Base-by-base conservation (phyloP, 2,329 filamentous ascomycete genomes). In the Saccharata proteae region DNA sequence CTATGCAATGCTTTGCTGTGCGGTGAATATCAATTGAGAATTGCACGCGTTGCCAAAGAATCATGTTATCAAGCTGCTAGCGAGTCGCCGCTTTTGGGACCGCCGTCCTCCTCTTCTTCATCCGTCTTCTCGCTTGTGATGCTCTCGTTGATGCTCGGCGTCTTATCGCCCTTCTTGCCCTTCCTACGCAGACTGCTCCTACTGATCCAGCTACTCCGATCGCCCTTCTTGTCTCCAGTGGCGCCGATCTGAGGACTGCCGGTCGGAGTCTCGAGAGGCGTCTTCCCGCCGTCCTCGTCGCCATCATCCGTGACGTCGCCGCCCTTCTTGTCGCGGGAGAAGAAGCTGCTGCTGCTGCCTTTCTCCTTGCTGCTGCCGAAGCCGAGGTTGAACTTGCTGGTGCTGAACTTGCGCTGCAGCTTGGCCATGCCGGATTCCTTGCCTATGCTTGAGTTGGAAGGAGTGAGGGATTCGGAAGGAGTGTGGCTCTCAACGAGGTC, bases 371-470 rank as follows among this genome's bases (percentile, higher is more conserved):
- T 29, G 25, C 37, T 20, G 34, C 58, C 52, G 23, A 58, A 54
- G 2, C 44, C 31, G 4, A 59, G 49, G 2, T 40, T 40, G 43
- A 65, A 65, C 31, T 65, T 64, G 32, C 52, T 56, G 1, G 58
- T 56, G 36, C 53, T 59, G 20, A 53, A 54, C 43, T 67, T 67
- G 32, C 63, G 58, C 4, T 56, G 57, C 22, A 67, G 52, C 38
- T 65, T 65, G 37, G 59, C 54, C 60, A 67, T 65, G 41, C 66
- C 62, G 2, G 52, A 54, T 29, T 65, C 61, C 32, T 59, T 64
- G 36, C 58, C 55, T 3, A 19, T 22, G 12, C 51, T 37, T 3
- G 51, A 45, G 26, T 33, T 35, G 12, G 15, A 32, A 30, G 33
- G 43, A 27, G 28, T 46, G 43, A 24, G 49, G 38, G 20, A 45